A percentile compares a stretch with the other conserved stretches of the same genome.
Conservation (phyloP, 2,329 filamentous ascomycete genomes). For the Raffaelea ambrosiae region DNA sequence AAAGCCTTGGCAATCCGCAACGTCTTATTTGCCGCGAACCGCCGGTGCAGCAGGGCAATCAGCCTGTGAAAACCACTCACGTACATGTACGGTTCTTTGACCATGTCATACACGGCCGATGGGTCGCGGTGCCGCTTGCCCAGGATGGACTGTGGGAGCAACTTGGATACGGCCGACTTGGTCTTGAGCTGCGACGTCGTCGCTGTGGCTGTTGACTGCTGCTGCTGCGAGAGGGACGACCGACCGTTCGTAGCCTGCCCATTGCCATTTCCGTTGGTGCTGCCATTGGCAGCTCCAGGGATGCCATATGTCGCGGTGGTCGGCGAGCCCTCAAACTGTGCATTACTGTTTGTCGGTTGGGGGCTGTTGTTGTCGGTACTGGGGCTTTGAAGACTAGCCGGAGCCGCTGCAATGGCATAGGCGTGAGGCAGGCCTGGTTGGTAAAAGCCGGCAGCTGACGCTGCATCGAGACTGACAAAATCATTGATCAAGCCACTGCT, state of each 20-base stretch:
- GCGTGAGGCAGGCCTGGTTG: constrained; percentile 56
- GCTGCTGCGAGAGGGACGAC: constrained; percentile 8
- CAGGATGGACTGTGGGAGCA: constrained; percentile 41
- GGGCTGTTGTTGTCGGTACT: constrained; percentile 58
- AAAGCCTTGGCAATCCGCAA: constrained; percentile 80
- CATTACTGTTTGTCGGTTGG: constrained; percentile 38
- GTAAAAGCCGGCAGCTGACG: constrained; percentile 37
- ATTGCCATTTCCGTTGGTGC: constrained; percentile 3
- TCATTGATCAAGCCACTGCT: constrained; percentile 37
- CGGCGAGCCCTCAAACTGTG: constrained; percentile 48
- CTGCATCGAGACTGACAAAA: constrained; percentile 44
- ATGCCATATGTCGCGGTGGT: constrained; percentile 26
- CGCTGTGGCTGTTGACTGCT: constrained; percentile 13
- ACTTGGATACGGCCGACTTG: constrained; percentile 31
- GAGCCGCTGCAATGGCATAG: constrained; percentile 55
- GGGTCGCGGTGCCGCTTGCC: constrained; percentile 61
- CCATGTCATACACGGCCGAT: constrained; percentile 77
- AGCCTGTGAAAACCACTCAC: constrained; percentile 84
- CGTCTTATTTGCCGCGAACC: constrained; percentile 69
- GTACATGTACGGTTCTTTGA: constrained; percentile 88
- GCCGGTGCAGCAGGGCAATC: constrained; percentile 68
- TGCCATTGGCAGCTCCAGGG: constrained; percentile 1
- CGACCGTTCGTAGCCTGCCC: not conserved
- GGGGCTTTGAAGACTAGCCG: constrained; percentile 54
- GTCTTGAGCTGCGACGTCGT: constrained; percentile 33